These are phyloP conservation scores for Beauveria asiatica DNA, from an alignment of 2,329 filamentous ascomycete genomes.

Conservation along the genomic window DNA sequence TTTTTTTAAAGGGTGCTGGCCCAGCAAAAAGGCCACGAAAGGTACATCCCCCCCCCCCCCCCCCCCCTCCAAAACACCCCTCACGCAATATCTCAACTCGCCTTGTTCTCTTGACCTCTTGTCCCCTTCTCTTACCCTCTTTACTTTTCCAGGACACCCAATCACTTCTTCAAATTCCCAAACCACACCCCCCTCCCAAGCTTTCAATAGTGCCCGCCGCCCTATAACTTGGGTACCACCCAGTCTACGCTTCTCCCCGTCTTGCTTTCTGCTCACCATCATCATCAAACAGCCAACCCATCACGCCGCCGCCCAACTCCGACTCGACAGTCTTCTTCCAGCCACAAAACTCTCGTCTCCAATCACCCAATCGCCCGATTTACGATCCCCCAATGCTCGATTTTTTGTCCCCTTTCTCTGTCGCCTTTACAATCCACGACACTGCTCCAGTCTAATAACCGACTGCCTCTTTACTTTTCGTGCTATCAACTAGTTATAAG, in stretches of 20 bases:
- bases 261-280: neutral
- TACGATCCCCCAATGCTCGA: neutral
- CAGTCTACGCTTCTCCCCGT: neutral
- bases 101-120: too few relatives aligned
- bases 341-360: neutral
- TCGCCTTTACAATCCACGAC: neutral
- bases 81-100: too few relatives aligned
- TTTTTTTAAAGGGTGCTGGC: too few relatives aligned
- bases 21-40: too few relatives aligned
- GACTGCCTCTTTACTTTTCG: neutral
- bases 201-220: neutral
- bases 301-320: neutral
- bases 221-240: neutral
- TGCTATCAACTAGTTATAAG: neutral
- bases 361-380: neutral
- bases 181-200: neutral
- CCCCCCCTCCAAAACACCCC: too few relatives aligned
- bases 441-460: constrained; percentile 4
- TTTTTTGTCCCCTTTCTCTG: neutral
- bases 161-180: too few relatives aligned
- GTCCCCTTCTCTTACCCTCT: too few relatives aligned
- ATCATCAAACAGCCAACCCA: neutral
- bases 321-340: neutral
- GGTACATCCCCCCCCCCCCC: too few relatives aligned
- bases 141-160: too few relatives aligned